Base-by-base conservation (phyloP, 805 yeast species). In the Vanderwaltozyma polyspora region DNA sequence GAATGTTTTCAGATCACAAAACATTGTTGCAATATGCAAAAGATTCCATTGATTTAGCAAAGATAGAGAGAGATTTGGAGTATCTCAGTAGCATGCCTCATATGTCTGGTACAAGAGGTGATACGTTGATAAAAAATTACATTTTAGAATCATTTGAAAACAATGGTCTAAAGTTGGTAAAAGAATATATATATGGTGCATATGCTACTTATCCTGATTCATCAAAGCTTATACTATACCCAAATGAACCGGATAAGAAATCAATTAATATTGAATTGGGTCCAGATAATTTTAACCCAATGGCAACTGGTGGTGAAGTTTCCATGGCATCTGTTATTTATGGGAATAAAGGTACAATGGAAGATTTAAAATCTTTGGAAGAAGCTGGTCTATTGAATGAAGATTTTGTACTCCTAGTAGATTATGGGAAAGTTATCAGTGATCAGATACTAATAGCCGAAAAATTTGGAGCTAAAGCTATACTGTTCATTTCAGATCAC, bases 21-120 rank as follows among this genome's bases (percentile, higher is more conserved):
- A 62, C 62, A 37, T 56, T 86, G 30, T 55, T 66, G 8, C 57
- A 59, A 3, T 68, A 69, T 31, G 59, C 78, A 5, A 59, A 61
- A 18, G 53, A 59, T 12, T 63, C 66, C 30, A 62, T 82, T 18
- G 78, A 74, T 47, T 53, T 64, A 10, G 65, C 67, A 17, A 52
- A 70, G n/a, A 64, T 87, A 56, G 75, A 76, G 46, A 77, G 71
- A 29, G 72, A 76, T 41, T 48, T 80, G 36, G 79, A 80, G 45
- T 82, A 81, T 47, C 51, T 85, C 24, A 74, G 85, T 11, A 68
- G 79, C 3, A 71, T 84, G 72, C 82, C 94, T 2, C 95, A 84
- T 52, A 55, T 76, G 36, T 75, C 95, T 0, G 96, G 96, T 3
- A 78, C 95, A 2, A 70, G 72, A n/a, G 96, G 94, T 17, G 95